Percentiles rank a stretch among this genome's conserved stretches.
Evolutionary conservation across 1,284 basidiomycete species (phyloP).

Genomic region (Inonotus obliquus): DNA sequence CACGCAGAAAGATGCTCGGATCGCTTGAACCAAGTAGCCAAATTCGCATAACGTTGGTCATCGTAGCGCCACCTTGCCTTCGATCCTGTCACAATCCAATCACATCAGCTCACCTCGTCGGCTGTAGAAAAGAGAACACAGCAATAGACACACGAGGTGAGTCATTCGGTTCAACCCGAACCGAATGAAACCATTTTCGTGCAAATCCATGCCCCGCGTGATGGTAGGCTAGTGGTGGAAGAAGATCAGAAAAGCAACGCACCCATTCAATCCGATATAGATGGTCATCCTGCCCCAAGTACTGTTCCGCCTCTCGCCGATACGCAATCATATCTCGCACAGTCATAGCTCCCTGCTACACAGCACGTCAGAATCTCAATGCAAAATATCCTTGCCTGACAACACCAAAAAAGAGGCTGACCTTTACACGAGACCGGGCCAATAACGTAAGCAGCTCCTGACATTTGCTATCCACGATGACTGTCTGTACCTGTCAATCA

Average conservation of each 20-base stretch:
- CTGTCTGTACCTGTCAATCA: constrained; percentile 69
- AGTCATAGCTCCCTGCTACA: constrained; percentile 35
- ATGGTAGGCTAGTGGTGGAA: not conserved
- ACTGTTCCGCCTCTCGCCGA: constrained; percentile 84
- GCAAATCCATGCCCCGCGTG: not conserved
- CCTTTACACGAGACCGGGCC: constrained; percentile 41
- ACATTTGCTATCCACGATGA: constrained; percentile 69
- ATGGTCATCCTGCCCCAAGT: constrained; percentile 86
- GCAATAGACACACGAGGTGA: too few relatives aligned
- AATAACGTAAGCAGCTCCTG: constrained; percentile 68
- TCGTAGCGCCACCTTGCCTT: constrained; percentile 49
- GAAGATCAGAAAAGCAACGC: constrained; percentile 27
- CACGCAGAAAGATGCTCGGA: constrained; percentile 52
- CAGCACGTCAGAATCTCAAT: constrained; percentile 24
- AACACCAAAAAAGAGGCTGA: not conserved
- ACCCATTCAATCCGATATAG: constrained; percentile 93
- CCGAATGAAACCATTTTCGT: too few relatives aligned
- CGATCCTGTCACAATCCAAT: constrained; percentile 1
- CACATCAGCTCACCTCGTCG: not conserved
- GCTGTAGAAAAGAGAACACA: not conserved
- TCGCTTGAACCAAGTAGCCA: constrained; percentile 80
- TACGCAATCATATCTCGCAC: constrained; percentile 85
- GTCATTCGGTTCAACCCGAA: too few relatives aligned
- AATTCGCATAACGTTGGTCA: constrained; percentile 54
- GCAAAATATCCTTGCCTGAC: constrained; percentile 18